Conservation (phyloP, 2,329 filamentous ascomycete genomes). For the Acarospora socialis region DNA sequence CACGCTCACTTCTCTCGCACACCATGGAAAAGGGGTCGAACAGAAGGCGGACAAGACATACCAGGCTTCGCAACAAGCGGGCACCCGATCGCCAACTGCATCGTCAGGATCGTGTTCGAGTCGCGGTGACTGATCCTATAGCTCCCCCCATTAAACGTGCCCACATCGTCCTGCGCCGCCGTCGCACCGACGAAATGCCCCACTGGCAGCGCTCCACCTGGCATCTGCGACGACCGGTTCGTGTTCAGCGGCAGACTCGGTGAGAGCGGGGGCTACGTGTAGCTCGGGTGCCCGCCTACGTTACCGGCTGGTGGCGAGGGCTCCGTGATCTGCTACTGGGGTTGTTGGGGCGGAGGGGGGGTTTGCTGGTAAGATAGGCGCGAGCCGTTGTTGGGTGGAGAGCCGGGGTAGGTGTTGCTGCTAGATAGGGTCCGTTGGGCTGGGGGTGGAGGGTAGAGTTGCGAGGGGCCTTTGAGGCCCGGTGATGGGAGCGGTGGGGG, state of each 20-base stretch:
- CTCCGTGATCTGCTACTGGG: too few relatives aligned
- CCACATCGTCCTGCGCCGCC: constrained; percentile 64
- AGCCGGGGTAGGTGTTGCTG: constrained; percentile 14
- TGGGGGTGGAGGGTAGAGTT: constrained; percentile 23
- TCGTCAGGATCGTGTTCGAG: constrained; percentile 73
- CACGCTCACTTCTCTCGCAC: too few relatives aligned
- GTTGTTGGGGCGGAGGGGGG: constrained; percentile 7
- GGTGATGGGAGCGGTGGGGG: constrained; percentile 12
- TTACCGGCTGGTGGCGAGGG: constrained; percentile 15
- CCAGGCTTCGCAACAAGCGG: constrained; percentile 69
- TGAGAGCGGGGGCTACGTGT: constrained; percentile 4
- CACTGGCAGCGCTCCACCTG: constrained; percentile 30
- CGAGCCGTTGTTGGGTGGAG: constrained; percentile 22
- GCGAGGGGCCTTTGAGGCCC: constrained; percentile 6
- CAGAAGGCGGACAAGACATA: constrained; percentile 20
- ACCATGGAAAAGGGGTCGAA: too few relatives aligned
- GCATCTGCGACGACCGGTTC: constrained; percentile 18
- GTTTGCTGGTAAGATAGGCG: constrained; percentile 21
- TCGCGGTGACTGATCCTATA: constrained; percentile 89
- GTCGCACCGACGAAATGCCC: constrained; percentile 50
- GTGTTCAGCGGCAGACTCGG: constrained; percentile 21
- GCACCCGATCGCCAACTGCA: constrained; percentile 81
- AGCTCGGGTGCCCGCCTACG: constrained; percentile 9
- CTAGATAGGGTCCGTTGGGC: constrained; percentile 16
- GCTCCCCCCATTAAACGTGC: constrained; percentile 93